Evolutionary conservation across 148 eudicot genomes (phyloP), one percentile per base, ranked within the genome.

Genomic region (Hydrangea macrophylla): DNA sequence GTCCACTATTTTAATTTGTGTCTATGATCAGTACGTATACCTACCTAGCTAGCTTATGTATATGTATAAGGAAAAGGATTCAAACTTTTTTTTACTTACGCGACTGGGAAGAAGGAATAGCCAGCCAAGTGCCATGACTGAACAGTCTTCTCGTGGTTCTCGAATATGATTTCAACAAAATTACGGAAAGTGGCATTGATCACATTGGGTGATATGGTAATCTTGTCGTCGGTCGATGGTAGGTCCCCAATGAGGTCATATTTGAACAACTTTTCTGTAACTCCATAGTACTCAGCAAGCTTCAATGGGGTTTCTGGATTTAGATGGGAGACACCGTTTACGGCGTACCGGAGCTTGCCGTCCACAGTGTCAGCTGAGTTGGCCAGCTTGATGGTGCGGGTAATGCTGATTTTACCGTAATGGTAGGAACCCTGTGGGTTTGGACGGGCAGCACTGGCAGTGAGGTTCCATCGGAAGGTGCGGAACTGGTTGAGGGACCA

Each of bases 361-460:
- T 82, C 75, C 40, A 65, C 78, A 1, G 55, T 62, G 7, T 67
- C 80, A 7, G 63, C 76, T 0, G 88, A 65, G 76, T 68, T 86
- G 2, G 37, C 84, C n/a, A 89, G 36, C 79, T 73, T 86, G 70
- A 89, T 77, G 39, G 96, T 89, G 3, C 92, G 83, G 20, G 81
- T 82, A 33, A 89, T 83, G 78, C 79, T 79, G 65, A 89, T 86
- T 17, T 81, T 61, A 20, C 89, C 92, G n/a, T 89, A 89, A 42
- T 77, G 83, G 73, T 82, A 86, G 0, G 96, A 86, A 1, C 96
- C 96, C 57, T 89, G 96, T 35, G 96, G 96, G 81, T 86, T 89
- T 3, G 96, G 96, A 10, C 96, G 76, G 17, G 89, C 96, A 9
- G 96, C 96, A 28, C 87, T 86, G 24, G 96, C 89, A 0, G 96